phyloP scores from a whole-genome alignment of 352 stramenopile species.

The Phytophthora hibernalis region DNA sequence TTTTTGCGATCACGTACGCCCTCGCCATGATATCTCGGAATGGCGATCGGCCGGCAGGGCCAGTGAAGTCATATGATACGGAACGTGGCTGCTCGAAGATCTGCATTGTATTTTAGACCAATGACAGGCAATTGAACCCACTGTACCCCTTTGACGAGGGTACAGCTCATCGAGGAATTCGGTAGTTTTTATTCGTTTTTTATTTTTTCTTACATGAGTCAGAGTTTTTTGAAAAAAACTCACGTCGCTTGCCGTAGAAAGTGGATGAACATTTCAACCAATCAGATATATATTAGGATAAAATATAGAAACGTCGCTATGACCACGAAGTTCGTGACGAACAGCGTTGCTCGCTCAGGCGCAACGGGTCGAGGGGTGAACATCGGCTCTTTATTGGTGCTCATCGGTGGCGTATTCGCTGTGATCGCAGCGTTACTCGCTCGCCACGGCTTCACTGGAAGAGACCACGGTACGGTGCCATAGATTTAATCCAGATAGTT shows the following conservation, averaged over 20 bases:
- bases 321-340: not conserved
- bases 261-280: too few species aligned
- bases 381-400: conserved; percentile 53
- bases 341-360: not conserved
- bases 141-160: not conserved
- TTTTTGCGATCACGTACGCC: not conserved
- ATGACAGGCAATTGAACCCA: not conserved
- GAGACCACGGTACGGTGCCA: conserved; percentile 52
- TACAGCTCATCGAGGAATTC: conserved; percentile 2
- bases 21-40: not conserved
- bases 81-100: not conserved
- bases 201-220: too few species aligned
- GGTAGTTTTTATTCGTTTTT: too few species aligned
- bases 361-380: conserved; percentile 13
- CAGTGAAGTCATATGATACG: not conserved
- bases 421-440: conserved; percentile 60
- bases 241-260: too few species aligned
- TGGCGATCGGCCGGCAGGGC: not conserved
- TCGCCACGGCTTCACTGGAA: conserved; percentile 60
- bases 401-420: conserved; percentile 45
- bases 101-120: not conserved
- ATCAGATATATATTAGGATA: not conserved
- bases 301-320: conserved; percentile 1
- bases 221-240: too few species aligned
- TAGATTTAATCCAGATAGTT: not conserved